Evolutionary conservation across 768 basidiomycete genomes (phyloP).

Genomic region (Boletus speciosus): DNA sequence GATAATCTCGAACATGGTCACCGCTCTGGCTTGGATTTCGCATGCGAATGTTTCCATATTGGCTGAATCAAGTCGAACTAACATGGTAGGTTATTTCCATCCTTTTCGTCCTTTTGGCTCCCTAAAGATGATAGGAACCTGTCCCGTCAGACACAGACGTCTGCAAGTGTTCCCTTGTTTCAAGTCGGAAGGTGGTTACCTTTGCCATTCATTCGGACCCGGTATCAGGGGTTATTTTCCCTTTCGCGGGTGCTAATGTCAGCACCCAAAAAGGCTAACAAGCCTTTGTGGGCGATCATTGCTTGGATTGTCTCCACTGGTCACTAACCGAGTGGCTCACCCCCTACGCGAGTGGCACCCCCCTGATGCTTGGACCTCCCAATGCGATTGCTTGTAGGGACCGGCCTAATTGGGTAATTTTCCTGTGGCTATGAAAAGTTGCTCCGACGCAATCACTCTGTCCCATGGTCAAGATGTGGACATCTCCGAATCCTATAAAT

Average conservation of each 20-base stretch:
- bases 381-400: slow-evolving; percentile 18
- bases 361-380: slow-evolving; percentile 10
- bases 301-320: not conserved
- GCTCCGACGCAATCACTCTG: slow-evolving; percentile 26
- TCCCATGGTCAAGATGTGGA: slow-evolving; percentile 14
- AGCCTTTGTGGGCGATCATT: not conserved
- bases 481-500: slow-evolving; percentile 18
- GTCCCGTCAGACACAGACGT: not conserved
- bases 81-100: not conserved
- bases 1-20: not conserved
- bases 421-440: slow-evolving; percentile 14
- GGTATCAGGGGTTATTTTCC: not conserved
- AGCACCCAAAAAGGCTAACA: not conserved
- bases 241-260: slow-evolving; percentile 1
- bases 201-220: no score
- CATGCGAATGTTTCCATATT: not conserved
- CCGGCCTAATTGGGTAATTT: slow-evolving; percentile 21
- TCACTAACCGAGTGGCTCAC: slow-evolving; percentile 26
- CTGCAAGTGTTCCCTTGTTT: not conserved
- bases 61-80: not conserved
- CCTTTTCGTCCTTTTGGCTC: not conserved
- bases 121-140: not conserved
- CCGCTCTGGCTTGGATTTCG: not conserved
- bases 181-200: no score
- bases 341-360: slow-evolving; percentile 15